Evolutionary conservation across 176 grass and related monocot genomes (phyloP).

Genomic region (Raddia distichophylla): DNA sequence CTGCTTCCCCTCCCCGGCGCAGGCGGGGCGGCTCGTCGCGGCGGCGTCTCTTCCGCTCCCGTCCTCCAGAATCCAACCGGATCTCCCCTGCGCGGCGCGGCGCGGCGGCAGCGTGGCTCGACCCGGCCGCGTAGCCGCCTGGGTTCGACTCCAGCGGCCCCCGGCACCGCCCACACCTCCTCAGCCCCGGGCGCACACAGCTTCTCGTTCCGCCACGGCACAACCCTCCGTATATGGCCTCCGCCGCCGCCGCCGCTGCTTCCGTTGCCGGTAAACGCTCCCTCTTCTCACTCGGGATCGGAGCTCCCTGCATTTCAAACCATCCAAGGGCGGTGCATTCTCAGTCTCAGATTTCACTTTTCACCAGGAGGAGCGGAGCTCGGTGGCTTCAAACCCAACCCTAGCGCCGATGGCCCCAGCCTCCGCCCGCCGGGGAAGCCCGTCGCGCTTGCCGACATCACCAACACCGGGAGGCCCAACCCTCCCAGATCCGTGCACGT

Average conservation of each 20-base stretch:
- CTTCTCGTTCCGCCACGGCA: background rate
- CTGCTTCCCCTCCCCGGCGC: background rate
- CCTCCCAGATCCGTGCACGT: conserved; percentile 29
- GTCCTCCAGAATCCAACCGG: conserved; percentile 16
- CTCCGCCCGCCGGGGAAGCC: conserved; percentile 17
- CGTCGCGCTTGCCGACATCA: conserved; percentile 56
- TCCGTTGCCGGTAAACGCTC: conserved; percentile 36
- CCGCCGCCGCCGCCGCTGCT: conserved; percentile 2
- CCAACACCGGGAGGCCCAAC: conserved; percentile 50
- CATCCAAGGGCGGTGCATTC: background rate
- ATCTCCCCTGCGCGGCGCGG: background rate
- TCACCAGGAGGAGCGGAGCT: conserved; percentile 33
- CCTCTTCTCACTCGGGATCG: background rate
- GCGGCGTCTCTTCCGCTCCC: background rate
- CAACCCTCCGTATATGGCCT: conserved; percentile 29
- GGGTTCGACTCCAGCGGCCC: background rate
- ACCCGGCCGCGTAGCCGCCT: no score
- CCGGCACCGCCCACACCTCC: background rate
- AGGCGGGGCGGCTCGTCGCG: background rate
- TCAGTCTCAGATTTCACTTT: background rate
- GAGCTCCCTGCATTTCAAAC: background rate
- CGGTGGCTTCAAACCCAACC: conserved; percentile 17
- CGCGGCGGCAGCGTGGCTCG: no score
- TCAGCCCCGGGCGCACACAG: background rate
- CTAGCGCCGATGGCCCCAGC: background rate